These are phyloP conservation scores for Mucor lusitanicus DNA, from an alignment of 371 early-diverging fungal genomes.

Conservation along the genomic window DNA sequence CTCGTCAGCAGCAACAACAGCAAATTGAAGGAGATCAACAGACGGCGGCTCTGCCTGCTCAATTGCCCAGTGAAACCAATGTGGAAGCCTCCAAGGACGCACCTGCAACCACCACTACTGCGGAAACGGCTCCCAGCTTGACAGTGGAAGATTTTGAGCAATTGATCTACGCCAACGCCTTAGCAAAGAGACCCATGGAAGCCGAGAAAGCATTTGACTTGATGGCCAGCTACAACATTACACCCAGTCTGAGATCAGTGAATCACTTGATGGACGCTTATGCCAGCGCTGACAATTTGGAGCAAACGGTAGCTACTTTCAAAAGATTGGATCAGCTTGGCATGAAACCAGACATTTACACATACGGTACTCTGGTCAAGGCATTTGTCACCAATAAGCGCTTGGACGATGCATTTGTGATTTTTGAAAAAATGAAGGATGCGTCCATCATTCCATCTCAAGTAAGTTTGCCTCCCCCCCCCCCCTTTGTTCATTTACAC, in stretches of 20 bases:
- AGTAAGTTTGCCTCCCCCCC: constrained; percentile 13
- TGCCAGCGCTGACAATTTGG: constrained; percentile 65
- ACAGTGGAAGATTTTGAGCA: constrained; percentile 29
- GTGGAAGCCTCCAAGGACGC: background rate
- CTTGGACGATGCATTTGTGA: constrained; percentile 71
- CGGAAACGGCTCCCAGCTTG: background rate
- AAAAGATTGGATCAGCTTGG: constrained; percentile 47
- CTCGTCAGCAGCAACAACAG: constrained; percentile 19
- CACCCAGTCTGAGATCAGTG: constrained; percentile 69
- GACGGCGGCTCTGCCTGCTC: background rate
- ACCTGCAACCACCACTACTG: background rate
- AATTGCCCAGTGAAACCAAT: background rate
- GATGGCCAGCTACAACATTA: constrained; percentile 63
- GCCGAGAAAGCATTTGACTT: constrained; percentile 74
- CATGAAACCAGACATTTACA: constrained; percentile 62
- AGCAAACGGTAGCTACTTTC: constrained; percentile 60
- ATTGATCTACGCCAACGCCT: constrained; percentile 75
- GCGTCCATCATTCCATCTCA: constrained; percentile 47
- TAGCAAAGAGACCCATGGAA: constrained; percentile 63
- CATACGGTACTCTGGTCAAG: constrained; percentile 74
- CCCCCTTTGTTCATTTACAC: background rate
- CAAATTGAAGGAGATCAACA: background rate
- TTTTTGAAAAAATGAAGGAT: constrained; percentile 74
- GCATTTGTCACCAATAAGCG: constrained; percentile 61
- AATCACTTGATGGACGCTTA: constrained; percentile 83